Evolutionary conservation across 75 land plant genomes (phyloP).

Genomic region (Chamaecyparis obtusa): DNA sequence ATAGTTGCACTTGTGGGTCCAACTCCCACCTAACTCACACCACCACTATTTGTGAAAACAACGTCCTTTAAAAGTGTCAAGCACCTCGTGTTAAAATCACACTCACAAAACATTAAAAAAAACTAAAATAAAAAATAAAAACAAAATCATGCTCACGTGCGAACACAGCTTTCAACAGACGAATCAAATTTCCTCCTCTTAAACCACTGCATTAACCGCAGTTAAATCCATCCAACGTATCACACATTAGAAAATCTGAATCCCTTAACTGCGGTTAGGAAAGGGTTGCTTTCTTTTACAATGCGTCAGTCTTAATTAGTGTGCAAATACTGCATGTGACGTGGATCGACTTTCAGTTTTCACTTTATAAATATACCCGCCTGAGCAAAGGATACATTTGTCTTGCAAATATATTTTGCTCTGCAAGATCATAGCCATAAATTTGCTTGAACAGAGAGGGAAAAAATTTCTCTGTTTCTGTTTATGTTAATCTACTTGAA

Average conservation of each 20-base stretch:
- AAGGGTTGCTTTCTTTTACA: not conserved
- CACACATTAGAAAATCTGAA: not conserved
- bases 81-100: not conserved
- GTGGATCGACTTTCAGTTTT: not conserved
- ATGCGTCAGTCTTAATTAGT: not conserved
- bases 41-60: no score
- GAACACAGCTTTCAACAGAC: not conserved
- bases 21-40: no score
- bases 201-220: not conserved
- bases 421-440: not conserved
- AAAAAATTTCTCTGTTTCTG: not conserved
- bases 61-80: no score
- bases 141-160: not conserved
- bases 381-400: not conserved
- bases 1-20: no score
- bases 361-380: not conserved
- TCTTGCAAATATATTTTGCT: not conserved
- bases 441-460: not conserved
- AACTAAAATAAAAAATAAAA: no score
- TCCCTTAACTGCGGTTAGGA: not conserved
- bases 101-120: no score
- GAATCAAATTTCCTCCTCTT: not conserved
- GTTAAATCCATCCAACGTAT: not conserved
- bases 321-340: not conserved
- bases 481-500: not conserved